A percentile compares a stretch with the other conserved stretches of the same genome.
These are phyloP conservation scores for Histomonas meleagridis DNA, from an alignment of 208 protist species.

Conservation along the genomic window DNA sequence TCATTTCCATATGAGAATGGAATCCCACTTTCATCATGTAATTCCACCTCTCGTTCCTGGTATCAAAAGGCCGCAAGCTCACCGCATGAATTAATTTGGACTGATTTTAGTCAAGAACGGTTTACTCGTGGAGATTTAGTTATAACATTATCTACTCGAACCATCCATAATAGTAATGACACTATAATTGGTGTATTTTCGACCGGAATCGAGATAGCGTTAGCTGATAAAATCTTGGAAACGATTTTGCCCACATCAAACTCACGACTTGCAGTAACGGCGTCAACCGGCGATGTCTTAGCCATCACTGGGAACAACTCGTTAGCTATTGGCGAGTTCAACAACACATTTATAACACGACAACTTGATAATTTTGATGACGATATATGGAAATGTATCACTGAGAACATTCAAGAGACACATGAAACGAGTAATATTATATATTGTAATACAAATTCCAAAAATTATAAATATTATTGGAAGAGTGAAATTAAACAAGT, in stretches of 20 bases:
- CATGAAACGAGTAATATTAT: not conserved
- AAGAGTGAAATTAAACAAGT: not conserved
- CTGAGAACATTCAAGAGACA: not conserved
- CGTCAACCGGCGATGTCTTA: not conserved
- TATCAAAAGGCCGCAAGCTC: not conserved
- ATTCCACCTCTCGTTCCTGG: not conserved
- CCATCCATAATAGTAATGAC: not conserved
- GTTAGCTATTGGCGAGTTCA: not conserved
- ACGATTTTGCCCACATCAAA: not conserved
- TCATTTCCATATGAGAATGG: not conserved
- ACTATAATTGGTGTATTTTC: not conserved
- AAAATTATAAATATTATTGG: not conserved
- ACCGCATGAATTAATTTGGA: not conserved
- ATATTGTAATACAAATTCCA: not conserved
- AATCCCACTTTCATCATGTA: not conserved
- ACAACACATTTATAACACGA: not conserved
- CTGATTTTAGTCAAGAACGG: not conserved
- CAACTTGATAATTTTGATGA: not conserved
- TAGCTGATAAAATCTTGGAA: not conserved
- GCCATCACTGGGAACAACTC: not conserved
- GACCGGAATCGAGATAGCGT: not conserved
- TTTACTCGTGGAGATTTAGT: not conserved
- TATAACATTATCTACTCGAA: not conserved
- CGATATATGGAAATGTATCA: not conserved
- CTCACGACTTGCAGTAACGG: not conserved